These are phyloP conservation scores for Podospora sp. DNA, from an alignment of 495 filamentous ascomycete species.

Conservation along the genomic window DNA sequence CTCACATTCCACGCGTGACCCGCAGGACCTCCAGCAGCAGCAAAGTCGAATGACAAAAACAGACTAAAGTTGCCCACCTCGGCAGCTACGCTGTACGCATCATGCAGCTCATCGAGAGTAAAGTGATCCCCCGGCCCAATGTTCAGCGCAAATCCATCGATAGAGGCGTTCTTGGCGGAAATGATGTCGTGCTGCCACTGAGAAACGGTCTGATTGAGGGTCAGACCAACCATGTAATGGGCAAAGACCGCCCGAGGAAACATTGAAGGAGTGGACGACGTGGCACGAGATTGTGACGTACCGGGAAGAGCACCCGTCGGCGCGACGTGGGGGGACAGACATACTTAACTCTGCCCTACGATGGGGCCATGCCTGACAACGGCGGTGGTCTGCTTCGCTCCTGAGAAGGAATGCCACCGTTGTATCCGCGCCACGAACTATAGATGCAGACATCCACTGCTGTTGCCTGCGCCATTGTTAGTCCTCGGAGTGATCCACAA, in stretches of 20 bases:
- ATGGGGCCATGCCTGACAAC: no score
- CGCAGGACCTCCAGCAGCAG: conserved; percentile 39
- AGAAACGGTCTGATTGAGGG: conserved; percentile 41
- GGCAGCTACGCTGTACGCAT: conserved; percentile 48
- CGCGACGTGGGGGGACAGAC: no score
- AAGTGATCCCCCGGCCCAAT: conserved; percentile 54
- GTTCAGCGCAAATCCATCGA: conserved; percentile 71
- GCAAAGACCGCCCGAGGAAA: conserved; percentile 39
- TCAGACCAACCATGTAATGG: conserved; percentile 50
- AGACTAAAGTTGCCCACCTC: conserved; percentile 12
- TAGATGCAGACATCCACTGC: no score
- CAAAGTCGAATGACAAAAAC: conserved; percentile 20
- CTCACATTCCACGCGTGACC: conserved; percentile 47
- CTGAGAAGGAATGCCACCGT: no score
- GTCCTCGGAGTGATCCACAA: no score
- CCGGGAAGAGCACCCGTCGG: no score
- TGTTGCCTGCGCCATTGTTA: no score
- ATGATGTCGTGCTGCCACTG: conserved; percentile 63
- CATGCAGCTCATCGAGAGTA: conserved; percentile 47
- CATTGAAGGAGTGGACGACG: no score
- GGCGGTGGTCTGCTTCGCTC: no score
- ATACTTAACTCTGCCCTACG: no score
- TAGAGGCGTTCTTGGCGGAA: conserved; percentile 57
- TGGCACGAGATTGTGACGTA: no score
- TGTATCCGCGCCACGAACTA: no score